These are phyloP conservation scores for Phenoliferia sp. DNA, from an alignment of 1,284 basidiomycete genomes.

Conservation along the genomic window DNA sequence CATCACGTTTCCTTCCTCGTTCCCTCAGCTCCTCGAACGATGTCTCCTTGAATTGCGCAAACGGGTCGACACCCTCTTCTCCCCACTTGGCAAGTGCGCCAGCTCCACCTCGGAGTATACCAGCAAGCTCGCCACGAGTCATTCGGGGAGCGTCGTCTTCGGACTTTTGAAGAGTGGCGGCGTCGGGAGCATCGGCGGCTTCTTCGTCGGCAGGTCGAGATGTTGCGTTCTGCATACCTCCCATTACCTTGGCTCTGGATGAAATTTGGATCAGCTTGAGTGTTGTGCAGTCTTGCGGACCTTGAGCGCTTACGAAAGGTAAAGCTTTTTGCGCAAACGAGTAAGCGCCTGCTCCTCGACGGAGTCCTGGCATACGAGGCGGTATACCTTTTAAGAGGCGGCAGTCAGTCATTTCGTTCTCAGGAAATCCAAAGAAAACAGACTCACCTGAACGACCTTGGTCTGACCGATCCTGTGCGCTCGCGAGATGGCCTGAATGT, in stretches of 20 bases:
- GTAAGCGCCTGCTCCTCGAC: conserved; percentile 65
- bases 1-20: conserved; percentile 20
- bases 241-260: conserved; percentile 50
- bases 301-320: conserved; percentile 58
- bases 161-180: conserved; percentile 46
- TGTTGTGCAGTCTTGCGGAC: conserved; percentile 41
- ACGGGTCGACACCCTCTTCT: conserved; percentile 13
- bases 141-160: conserved; percentile 49
- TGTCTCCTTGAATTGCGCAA: conserved; percentile 21
- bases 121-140: conserved; percentile 43
- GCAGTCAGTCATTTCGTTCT: not conserved
- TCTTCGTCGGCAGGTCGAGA: conserved; percentile 46
- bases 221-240: conserved; percentile 55
- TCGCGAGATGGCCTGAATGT: conserved; percentile 33
- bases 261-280: conserved; percentile 37
- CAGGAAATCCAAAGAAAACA: not conserved
- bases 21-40: conserved; percentile 28
- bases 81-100: conserved; percentile 16
- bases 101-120: conserved; percentile 19
- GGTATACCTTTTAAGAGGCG: conserved; percentile 19
- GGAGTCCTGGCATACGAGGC: conserved; percentile 40
- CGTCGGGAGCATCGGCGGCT: conserved; percentile 47
- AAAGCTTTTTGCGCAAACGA: conserved; percentile 58
- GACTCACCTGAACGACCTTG: conserved; percentile 19
- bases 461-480: conserved; percentile 35